Evolutionary conservation across 2,329 filamentous ascomycete genomes (phyloP).

Genomic region (Fusarium virguliforme): DNA sequence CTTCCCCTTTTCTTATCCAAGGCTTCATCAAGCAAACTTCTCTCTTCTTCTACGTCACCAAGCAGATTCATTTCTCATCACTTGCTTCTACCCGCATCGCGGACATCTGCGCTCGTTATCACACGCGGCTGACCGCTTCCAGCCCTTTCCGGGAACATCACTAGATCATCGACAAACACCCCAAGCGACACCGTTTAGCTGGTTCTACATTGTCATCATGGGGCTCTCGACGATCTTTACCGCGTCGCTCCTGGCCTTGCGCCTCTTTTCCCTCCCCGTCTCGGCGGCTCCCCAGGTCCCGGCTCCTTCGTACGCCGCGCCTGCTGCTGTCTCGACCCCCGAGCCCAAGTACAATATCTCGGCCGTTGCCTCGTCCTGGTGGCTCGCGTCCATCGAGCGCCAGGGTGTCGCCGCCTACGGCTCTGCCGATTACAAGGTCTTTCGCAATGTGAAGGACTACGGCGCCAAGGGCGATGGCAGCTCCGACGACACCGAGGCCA

Average conservation of each 20-base stretch:
- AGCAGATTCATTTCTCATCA: conserved; percentile 11
- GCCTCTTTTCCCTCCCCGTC: conserved; percentile 58
- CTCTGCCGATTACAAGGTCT: conserved; percentile 76
- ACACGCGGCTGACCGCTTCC: conserved; percentile 33
- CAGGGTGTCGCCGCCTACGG: conserved; percentile 78
- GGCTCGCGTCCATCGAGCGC: conserved; percentile 79
- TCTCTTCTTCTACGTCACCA: conserved; percentile 3
- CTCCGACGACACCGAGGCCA: conserved; percentile 89
- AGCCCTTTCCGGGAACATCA: conserved; percentile 39
- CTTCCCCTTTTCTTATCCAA: conserved; percentile 4
- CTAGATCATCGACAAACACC: conserved; percentile 40
- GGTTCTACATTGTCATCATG: conserved; percentile 63
- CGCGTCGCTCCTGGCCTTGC: conserved; percentile 61
- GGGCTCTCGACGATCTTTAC: conserved; percentile 62
- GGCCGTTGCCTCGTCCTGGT: conserved; percentile 70
- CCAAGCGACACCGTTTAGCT: conserved; percentile 48
- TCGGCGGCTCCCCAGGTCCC: conserved; percentile 36
- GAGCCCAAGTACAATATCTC: conserved; percentile 32
- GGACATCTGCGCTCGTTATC: neutral
- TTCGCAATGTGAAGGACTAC: conserved; percentile 83
- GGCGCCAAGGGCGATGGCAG: conserved; percentile 78
- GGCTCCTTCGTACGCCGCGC: conserved; percentile 37
- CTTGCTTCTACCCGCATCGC: neutral
- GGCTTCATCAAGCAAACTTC: conserved; percentile 24
- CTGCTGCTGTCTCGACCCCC: conserved; percentile 9